These are phyloP conservation scores for Hyparrhenia diplandra DNA, from an alignment of 176 grass and related monocot species.

Conservation along the genomic window DNA sequence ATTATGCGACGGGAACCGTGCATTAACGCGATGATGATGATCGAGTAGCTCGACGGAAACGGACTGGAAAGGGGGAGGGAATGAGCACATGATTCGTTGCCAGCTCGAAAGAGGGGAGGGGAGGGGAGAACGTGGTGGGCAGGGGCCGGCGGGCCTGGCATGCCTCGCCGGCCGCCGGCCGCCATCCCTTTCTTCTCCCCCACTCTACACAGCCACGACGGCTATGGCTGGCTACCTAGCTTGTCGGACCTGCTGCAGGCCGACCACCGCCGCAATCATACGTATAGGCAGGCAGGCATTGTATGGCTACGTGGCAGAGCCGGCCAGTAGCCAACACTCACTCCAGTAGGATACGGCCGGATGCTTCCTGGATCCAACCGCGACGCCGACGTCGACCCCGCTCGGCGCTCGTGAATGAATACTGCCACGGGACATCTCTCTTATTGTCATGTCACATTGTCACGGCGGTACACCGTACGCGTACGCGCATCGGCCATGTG, in stretches of 20 bases:
- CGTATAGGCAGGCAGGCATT: neutral
- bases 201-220: constrained; percentile 1
- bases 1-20: neutral
- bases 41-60: constrained; percentile 5
- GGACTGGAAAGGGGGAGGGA: constrained; percentile 4
- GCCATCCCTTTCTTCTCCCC: constrained; percentile 24
- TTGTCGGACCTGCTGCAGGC: constrained; percentile 17
- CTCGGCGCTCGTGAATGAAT: constrained; percentile 16
- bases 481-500: neutral
- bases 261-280: constrained; percentile 37
- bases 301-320: too few species aligned
- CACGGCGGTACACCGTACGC: constrained; percentile 17
- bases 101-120: constrained; percentile 45
- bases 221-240: neutral
- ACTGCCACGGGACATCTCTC: neutral
- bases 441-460: neutral
- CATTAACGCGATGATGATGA: neutral
- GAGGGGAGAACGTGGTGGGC: constrained; percentile 33
- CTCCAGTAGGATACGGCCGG: neutral
- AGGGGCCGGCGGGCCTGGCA: neutral
- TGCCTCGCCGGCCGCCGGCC: neutral
- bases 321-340: neutral
- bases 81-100: constrained; percentile 35
- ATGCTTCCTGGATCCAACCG: neutral
- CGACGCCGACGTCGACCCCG: too few species aligned